A percentile compares a stretch with the other conserved stretches of the same genome.
Conservation (phyloP, 345 rosid genomes). For the Bretschneidera sinensis region DNA sequence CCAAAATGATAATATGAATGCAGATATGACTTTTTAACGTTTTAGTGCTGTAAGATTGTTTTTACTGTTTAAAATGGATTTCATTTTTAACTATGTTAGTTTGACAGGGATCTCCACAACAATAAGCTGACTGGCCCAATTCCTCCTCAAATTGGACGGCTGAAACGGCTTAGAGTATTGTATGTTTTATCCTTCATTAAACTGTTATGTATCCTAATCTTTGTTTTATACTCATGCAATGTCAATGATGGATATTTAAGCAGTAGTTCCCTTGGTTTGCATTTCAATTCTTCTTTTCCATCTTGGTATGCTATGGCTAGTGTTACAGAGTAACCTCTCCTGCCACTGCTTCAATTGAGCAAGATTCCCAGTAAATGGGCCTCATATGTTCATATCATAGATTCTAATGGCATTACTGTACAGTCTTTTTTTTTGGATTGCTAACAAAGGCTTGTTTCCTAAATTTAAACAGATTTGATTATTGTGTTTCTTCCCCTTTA, state of each 20-base stretch:
- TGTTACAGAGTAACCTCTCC: too few relatives aligned
- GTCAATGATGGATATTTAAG: too few relatives aligned
- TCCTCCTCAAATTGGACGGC: constrained; percentile 90
- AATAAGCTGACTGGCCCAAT: constrained; percentile 96
- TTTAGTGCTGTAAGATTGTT: neutral
- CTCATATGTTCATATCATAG: neutral
- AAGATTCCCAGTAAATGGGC: neutral
- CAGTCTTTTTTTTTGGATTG: neutral
- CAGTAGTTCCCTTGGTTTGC: neutral
- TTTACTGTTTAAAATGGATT: neutral
- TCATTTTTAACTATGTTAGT: neutral
- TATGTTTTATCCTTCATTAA: constrained; percentile 29
- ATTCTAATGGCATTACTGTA: neutral
- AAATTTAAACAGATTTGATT: too few relatives aligned
- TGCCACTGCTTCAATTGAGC: neutral
- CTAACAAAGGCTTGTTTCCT: neutral
- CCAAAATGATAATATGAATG: neutral
- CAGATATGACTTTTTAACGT: neutral
- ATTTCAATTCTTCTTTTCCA: too few relatives aligned
- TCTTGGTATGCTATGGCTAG: too few relatives aligned
- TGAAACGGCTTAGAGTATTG: constrained; percentile 79
- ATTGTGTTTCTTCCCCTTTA: neutral
- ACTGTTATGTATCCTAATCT: neutral
- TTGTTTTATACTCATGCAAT: neutral
- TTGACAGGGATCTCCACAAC: constrained; percentile 85